Evolutionary conservation across 257 asterid species (phyloP), one percentile per base, ranked within the genome.

Genomic region (Marsdenia floribunda): DNA sequence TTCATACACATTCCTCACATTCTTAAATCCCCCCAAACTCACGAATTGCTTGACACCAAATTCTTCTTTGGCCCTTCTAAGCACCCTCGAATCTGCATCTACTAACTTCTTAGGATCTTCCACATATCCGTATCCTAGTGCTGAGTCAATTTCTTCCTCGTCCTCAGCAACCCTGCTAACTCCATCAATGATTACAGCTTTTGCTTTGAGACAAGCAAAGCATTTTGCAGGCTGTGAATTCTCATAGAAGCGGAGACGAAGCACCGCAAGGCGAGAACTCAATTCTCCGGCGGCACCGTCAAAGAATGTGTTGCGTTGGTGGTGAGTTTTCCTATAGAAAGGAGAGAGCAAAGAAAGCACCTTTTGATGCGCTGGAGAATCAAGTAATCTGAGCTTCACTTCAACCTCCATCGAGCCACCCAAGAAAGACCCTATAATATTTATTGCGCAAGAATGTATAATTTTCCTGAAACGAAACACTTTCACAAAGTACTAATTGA

Each of bases 121-220:
- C 22, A 86, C 80, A 52, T 97, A 92, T 54, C 83, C 87, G 64
- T 73, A 88, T 6, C 96, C 97, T 9, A 84, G 52, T 2, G 76
- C 73, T 19, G 86, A 85, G 65, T 90, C 97, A 68, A 92, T 22
- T 82, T 90, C 97, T 80, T 95, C 96, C 83, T 92, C 99, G 68
- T 92, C 96, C 75, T 92, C 99, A 82, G 87, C 97, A 11, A 87
- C 98, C 15, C 97, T 90, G 81, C 96, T 92, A 72, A 94, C 89
- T 5, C 99, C 99, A 65, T 89, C 83, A 6, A 86, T 52, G 38
- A 94, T 83, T 49, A 88, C 90, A 68, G 96, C 95, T 63, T 94
- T 94, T 26, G 90, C 97, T 84, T 92, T 94, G 82, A 92, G 85
- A 78, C 86, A 86, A 71, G 85, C 84, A 73, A 92, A 79, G 75